Evolutionary conservation across 176 grass and related monocot genomes (phyloP), one percentile per base, ranked within the genome.

Genomic region (Typha latifolia): DNA sequence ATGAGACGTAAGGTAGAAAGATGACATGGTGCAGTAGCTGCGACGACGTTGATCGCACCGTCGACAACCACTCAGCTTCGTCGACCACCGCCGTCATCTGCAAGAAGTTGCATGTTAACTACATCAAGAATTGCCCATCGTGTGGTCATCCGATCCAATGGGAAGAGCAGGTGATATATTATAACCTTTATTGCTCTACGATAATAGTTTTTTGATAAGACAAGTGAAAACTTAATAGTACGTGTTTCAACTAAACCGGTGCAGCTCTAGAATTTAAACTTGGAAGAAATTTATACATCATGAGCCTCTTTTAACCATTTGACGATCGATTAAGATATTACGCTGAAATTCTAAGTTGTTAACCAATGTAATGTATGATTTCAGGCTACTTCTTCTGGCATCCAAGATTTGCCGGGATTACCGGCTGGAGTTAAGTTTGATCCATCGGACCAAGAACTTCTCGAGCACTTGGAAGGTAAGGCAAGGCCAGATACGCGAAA

Each of bases 11-110:
- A 80, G 48, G 37, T 22, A 49, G 57, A 61, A 84, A 65, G 53
- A 95, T 95, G 90, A 84, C 86, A 84, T 95, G 90, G 90, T 84
- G 90, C 86, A 95, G 77, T 47, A 87, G 75, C 79, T 90, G 82
- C 75, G 85, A 79, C 66, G 86, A 90, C 78, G 87, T 78, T 61
- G 53, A 59, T 22, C 80, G 80, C 47, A 82, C 80, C 75, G 79
- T 86, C 68, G 83, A 90, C 65, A 95, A 84, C 63, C 84, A 79
- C 74, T 82, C 85, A 68, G 73, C 70, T 69, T 49, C 82, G 27
- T 66, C 82, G 51, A 63, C 83, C 7, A 63, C 83, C 7, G 80
- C 74, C 51, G 66, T 66, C 5, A 71, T 87, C 27, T 56, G 70
- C 49, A 76, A 86, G 71, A 77, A 83, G 75, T 63, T 77, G 4